A percentile compares a stretch with the other conserved stretches of the same genome.
Evolutionary conservation across 345 rosid genomes (phyloP).

Genomic region (Linum lewisii): DNA sequence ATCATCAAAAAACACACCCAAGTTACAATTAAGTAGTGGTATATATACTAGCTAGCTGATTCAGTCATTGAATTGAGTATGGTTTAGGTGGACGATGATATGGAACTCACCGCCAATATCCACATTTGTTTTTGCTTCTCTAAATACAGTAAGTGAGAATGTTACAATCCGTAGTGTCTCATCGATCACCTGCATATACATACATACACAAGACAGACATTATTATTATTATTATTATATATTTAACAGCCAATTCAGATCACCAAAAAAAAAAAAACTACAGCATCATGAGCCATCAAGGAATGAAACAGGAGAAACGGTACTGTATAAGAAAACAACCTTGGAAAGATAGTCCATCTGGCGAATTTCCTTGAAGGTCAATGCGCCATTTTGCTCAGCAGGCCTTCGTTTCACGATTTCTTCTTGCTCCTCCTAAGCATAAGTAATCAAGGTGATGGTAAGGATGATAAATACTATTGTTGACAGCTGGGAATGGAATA

Average conservation of each 20-base stretch:
- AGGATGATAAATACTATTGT: too few relatives aligned
- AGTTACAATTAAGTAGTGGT: too few relatives aligned
- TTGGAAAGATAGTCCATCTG: conserved; percentile 69
- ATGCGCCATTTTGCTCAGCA: conserved; percentile 27
- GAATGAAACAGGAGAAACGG: too few relatives aligned
- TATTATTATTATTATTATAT: background rate
- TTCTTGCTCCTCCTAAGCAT: conserved; percentile 79
- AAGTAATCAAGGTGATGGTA: too few relatives aligned
- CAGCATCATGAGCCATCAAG: background rate
- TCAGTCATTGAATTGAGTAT: background rate
- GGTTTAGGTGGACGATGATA: background rate
- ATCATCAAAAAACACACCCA: too few relatives aligned
- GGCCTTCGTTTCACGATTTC: conserved; percentile 34
- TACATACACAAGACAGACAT: background rate
- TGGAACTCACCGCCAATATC: conserved; percentile 38
- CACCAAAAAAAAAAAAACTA: too few relatives aligned
- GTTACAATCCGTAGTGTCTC: conserved; percentile 73
- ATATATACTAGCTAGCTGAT: too few relatives aligned
- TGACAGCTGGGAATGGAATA: too few relatives aligned
- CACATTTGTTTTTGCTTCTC: conserved; percentile 60
- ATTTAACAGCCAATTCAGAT: background rate
- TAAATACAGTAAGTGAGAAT: conserved; percentile 65
- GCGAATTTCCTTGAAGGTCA: conserved; percentile 60
- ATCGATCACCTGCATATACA: conserved; percentile 62
- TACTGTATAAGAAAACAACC: too few relatives aligned